phyloP scores from a whole-genome alignment of 2,329 filamentous ascomycete species.

The Myriosclerotinia curreyana region DNA sequence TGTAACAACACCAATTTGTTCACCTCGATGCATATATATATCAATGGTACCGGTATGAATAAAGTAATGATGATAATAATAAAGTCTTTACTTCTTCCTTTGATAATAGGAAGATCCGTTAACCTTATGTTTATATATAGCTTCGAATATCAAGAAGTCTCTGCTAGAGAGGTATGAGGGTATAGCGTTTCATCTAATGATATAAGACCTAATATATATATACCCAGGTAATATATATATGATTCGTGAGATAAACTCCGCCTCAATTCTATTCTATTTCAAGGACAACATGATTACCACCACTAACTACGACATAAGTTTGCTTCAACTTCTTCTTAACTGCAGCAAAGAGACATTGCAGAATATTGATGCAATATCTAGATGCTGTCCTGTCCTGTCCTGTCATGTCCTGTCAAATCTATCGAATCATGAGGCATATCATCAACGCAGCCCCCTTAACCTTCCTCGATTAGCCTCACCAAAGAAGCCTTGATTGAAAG shows the following conservation, averaged over 20 bases:
- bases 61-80: too few species aligned
- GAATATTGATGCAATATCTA: constrained; percentile 6
- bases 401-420: not conserved
- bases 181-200: not conserved
- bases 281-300: not conserved
- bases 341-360: constrained; percentile 4
- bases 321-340: not conserved
- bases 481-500: not conserved
- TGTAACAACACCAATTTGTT: not conserved
- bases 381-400: not conserved
- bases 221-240: too few species aligned
- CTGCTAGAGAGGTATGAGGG: too few species aligned
- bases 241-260: constrained; percentile 11
- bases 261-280: constrained; percentile 15
- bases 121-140: too few species aligned
- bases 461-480: not conserved
- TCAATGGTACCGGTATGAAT: too few species aligned
- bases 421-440: not conserved
- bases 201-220: not conserved
- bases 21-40: not conserved
- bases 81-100: too few species aligned
- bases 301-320: not conserved
- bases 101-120: too few species aligned
- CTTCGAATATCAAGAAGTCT: too few species aligned
- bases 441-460: not conserved